Base-by-base conservation (phyloP, 1,284 basidiomycete species). In the Tilletiopsis washingtonensis region DNA sequence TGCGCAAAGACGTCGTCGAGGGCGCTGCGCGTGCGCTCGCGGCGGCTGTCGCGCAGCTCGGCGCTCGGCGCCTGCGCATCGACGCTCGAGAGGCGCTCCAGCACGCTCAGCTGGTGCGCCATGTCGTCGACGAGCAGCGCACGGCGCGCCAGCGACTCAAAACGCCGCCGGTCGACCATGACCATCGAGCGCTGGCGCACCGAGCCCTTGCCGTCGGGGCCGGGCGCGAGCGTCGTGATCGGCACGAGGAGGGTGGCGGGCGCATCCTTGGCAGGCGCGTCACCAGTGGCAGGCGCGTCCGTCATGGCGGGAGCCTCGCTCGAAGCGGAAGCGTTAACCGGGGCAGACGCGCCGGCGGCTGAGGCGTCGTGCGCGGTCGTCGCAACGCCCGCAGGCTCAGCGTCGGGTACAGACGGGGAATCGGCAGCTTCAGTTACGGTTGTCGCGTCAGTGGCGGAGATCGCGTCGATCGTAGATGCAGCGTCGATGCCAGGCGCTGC, bases 171-270 rank as follows among this genome's bases (percentile, higher is more conserved):
- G 38, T 67, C 65, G 21, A 67, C 65, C 1, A 67, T 42, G 5
- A 67, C 62, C 63, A 67, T 64, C 21, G 57, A 61, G 2, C 60
- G 54, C 39, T 64, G 64, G 51, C 51, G 54, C 51, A 65, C 59
- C 26, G 54, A 57, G 9, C 64, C 64, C 32, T 58, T 65, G 12
- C 64, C 64, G 6, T 60, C 62, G 9, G 59, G 56, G 23, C 59
- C 53, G 7, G 62, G 54, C 44, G 53, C 57, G 23, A 67, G 40
- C 14, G 47, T 47, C 5, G 62, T 65, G 3, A 67, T 37, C 1
- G 64, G 64, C 1, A 67, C 57, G 5, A 53, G 47, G 2, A 67
- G n/a, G n/a, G 34, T 63, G 43, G 15, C 52, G 37, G 0, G 29
- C 15, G 14, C 37, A 47, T n/a, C 45, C 34, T 19, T 2, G 4